phyloP scores from a whole-genome alignment of 768 basidiomycete genomes.

The Brasilioporus rufonigricans region DNA sequence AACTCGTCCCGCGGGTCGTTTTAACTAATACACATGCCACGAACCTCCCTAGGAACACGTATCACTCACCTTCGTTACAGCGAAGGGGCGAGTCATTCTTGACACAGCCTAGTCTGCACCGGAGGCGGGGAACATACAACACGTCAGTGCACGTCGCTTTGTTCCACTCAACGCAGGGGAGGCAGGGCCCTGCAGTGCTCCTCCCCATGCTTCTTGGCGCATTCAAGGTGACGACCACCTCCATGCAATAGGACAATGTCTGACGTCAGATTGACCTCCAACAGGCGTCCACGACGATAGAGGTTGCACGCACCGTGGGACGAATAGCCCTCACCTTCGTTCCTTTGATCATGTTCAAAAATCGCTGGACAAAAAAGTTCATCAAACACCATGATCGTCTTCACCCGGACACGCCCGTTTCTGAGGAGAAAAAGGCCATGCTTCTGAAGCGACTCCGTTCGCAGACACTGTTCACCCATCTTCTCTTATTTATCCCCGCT shows the following conservation, averaged over 20 bases:
- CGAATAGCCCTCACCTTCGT: constrained; percentile 75
- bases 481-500: constrained; percentile 60
- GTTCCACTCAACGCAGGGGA: constrained; percentile 43
- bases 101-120: not conserved
- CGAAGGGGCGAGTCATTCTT: constrained; percentile 8
- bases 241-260: not conserved
- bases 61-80: not conserved
- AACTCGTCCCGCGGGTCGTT: not conserved
- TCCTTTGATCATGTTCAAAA: constrained; percentile 64
- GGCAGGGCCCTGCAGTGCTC: constrained; percentile 27
- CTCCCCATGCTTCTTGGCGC: constrained; percentile 57
- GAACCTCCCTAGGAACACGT: not conserved
- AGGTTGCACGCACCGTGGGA: constrained; percentile 64
- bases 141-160: constrained; percentile 8
- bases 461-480: constrained; percentile 48
- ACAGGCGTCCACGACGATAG: constrained; percentile 73
- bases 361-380: constrained; percentile 46
- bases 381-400: constrained; percentile 44
- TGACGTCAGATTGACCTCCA: not conserved
- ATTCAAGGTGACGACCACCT: constrained; percentile 49
- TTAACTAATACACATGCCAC: not conserved
- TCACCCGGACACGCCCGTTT: constrained; percentile 41
- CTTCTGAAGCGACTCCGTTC: constrained; percentile 48
- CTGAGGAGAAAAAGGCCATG: constrained; percentile 50
- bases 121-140: constrained; percentile 3